Percentiles rank a stretch among this genome's conserved stretches.
phyloP scores from a whole-genome alignment of 1,284 basidiomycete species.

The Rhodotorula mucilaginosa region DNA sequence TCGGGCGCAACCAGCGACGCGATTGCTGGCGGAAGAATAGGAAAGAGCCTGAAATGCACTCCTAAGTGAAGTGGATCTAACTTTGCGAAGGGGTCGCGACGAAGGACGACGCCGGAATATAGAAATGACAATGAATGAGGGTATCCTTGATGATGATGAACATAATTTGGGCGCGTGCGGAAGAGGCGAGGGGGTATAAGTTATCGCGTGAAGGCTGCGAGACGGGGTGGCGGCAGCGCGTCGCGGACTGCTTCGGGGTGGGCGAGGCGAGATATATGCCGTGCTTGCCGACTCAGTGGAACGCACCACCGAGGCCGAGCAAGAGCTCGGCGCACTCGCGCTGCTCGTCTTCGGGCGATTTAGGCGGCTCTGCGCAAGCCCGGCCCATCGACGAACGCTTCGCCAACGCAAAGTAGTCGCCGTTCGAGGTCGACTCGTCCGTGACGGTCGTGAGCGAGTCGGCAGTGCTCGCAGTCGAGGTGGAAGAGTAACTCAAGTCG shows the following conservation, averaged over 20 bases:
- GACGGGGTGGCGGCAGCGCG: neutral
- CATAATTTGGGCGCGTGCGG: neutral
- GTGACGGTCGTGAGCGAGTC: slow-evolving; percentile 21
- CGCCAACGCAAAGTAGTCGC: slow-evolving; percentile 12
- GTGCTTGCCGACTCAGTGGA: slow-evolving; percentile 9
- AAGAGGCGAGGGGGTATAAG: neutral
- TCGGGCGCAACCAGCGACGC: too few relatives aligned
- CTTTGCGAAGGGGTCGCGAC: too few relatives aligned
- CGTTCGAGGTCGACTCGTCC: neutral
- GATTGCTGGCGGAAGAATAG: too few relatives aligned
- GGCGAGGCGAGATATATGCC: neutral
- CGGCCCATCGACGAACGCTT: neutral
- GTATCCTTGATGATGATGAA: neutral
- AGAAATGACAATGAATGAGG: neutral
- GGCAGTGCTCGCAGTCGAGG: slow-evolving; percentile 30
- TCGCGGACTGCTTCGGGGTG: neutral
- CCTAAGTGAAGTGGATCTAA: too few relatives aligned
- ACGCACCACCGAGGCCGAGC: slow-evolving; percentile 36
- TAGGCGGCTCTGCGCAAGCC: neutral
- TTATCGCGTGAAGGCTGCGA: too few relatives aligned
- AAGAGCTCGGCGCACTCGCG: slow-evolving; percentile 38
- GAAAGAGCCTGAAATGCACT: too few relatives aligned
- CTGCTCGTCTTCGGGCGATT: slow-evolving; percentile 28
- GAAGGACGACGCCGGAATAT: too few relatives aligned
- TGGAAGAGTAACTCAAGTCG: slow-evolving; percentile 35